These are phyloP conservation scores for Plasmodium blacklocki DNA, from an alignment of 169 alveolate species.

Conservation along the genomic window DNA sequence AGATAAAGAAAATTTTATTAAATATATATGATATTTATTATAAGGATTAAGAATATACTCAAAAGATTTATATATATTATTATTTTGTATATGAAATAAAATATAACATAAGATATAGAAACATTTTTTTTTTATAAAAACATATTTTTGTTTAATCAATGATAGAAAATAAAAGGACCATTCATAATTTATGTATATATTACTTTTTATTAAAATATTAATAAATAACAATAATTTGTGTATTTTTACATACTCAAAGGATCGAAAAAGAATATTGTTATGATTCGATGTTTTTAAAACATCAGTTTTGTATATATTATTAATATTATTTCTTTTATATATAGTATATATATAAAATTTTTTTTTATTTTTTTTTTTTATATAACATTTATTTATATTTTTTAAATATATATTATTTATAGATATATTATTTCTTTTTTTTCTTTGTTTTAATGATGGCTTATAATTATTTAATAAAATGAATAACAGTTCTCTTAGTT, in stretches of 20 bases:
- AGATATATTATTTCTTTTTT: not conserved
- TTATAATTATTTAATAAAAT: constrained; percentile 19
- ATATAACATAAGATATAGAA: constrained; percentile 10
- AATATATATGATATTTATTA: constrained; percentile 2
- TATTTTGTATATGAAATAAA: constrained; percentile 11
- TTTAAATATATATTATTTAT: not conserved
- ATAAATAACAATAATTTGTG: constrained; percentile 20
- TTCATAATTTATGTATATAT: constrained; percentile 26
- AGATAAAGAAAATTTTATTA: not conserved
- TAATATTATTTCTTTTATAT: not conserved
- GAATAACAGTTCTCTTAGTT: not conserved
- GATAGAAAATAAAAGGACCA: constrained; percentile 54
- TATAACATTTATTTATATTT: not conserved
- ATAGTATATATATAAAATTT: not conserved
- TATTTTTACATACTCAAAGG: constrained; percentile 21
- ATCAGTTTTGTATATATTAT: no score
- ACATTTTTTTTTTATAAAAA: constrained; percentile 10
- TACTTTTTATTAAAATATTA: constrained; percentile 18
- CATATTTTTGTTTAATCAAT: constrained; percentile 17
- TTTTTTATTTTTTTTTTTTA: not conserved
- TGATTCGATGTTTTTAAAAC: not conserved
- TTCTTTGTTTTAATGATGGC: not conserved
- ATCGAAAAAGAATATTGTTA: not conserved
- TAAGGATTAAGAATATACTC: constrained; percentile 3
- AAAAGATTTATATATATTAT: not conserved